Conservation (phyloP, 2,329 filamentous ascomycete genomes). For the Trichoderma cornu-damae region DNA sequence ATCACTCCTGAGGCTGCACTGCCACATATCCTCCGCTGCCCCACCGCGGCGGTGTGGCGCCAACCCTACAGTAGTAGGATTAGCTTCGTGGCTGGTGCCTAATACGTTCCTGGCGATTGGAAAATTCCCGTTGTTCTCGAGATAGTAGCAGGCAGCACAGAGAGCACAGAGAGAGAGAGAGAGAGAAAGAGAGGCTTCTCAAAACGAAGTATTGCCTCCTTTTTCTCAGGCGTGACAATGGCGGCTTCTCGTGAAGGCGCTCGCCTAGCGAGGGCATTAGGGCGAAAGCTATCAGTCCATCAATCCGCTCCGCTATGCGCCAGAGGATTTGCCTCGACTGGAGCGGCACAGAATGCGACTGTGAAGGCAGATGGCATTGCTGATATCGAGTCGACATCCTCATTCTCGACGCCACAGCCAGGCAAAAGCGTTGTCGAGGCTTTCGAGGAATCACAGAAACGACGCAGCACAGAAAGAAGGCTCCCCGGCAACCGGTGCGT, state of each 20-base stretch:
- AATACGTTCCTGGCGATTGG: conserved; percentile 21
- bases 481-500: conserved; percentile 46
- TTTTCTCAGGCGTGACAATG: conserved; percentile 30
- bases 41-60: neutral
- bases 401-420: conserved; percentile 41
- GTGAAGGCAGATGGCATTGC: conserved; percentile 31
- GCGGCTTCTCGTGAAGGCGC: conserved; percentile 39
- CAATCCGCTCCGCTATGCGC: conserved; percentile 25
- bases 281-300: conserved; percentile 28
- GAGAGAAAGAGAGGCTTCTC: neutral
- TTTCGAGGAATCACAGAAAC: conserved; percentile 39
- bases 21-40: neutral
- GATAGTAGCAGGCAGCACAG: conserved; percentile 6
- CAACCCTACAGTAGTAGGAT: conserved; percentile 2
- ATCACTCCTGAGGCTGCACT: neutral
- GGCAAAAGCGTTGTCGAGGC: conserved; percentile 35
- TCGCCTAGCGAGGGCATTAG: conserved; percentile 33
- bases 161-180: no score
- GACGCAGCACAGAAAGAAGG: conserved; percentile 32
- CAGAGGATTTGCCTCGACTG: conserved; percentile 45
- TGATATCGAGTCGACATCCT: conserved; percentile 50
- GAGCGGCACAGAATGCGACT: conserved; percentile 32
- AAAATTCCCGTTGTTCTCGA: conserved; percentile 31
- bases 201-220: neutral
- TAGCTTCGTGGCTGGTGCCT: conserved; percentile 11